phyloP scores from a whole-genome alignment of 2,329 filamentous ascomycete genomes.

The Coniella lustricola region DNA sequence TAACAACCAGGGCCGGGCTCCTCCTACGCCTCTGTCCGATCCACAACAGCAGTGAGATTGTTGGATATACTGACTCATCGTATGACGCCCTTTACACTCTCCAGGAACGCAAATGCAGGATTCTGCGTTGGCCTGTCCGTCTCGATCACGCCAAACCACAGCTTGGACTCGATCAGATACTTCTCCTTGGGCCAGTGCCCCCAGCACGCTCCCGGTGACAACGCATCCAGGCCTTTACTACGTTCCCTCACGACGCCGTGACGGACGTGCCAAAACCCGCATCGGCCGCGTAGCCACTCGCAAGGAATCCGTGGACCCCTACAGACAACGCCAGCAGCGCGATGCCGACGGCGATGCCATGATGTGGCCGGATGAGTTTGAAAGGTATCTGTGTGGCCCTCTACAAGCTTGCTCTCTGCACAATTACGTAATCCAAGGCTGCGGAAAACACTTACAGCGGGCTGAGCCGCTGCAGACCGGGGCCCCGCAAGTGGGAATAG shows the following conservation, averaged over 20 bases:
- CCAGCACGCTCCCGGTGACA: slow-evolving; percentile 7
- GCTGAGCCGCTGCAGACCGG: no score
- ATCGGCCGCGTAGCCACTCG: slow-evolving; percentile 13
- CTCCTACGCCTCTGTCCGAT: background rate
- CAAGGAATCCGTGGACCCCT: slow-evolving; percentile 11
- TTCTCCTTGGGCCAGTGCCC: slow-evolving; percentile 15
- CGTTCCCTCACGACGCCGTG: slow-evolving; percentile 12
- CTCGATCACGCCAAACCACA: slow-evolving; percentile 13
- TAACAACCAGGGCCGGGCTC: no score
- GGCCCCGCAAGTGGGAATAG: no score
- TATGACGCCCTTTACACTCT: slow-evolving; percentile 7
- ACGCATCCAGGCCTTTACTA: slow-evolving; percentile 10
- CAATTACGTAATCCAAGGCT: no score
- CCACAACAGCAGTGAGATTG: no score
- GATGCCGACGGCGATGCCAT: slow-evolving; percentile 12
- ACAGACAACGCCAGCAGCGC: slow-evolving; percentile 9
- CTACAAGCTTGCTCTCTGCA: no score
- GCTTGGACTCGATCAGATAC: slow-evolving; percentile 7
- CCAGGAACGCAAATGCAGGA: slow-evolving; percentile 9
- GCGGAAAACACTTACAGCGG: no score
- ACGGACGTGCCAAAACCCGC: slow-evolving; percentile 12
- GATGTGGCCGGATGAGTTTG: slow-evolving; percentile 16
- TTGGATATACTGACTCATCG: slow-evolving; percentile 5
- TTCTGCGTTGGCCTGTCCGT: background rate
- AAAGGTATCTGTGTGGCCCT: background rate